Base-by-base conservation (phyloP, 1,284 basidiomycete species). In the Malassezia brasiliensis region DNA sequence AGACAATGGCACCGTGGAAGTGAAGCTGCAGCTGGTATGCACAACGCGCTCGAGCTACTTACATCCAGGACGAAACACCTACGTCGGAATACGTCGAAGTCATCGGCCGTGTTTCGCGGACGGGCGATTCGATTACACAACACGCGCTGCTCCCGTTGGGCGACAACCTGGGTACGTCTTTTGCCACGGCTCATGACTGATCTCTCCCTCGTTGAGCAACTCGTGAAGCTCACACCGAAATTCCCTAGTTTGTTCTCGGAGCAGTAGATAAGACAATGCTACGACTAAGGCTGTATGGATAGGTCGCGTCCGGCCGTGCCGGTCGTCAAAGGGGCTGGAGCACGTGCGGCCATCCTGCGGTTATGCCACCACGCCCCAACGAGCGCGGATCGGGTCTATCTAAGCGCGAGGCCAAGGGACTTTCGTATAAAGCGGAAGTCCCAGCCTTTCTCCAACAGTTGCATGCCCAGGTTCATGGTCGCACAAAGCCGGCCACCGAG, bases 31-130 rank as follows among this genome's bases (percentile, higher is more conserved):
- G 19, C 56, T 60, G 25, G 57, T 59, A 34, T 12, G 57, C 51
- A 25, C 14, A 15, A 19, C 25, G 32, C 6, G 22, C 35, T 17
- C 25, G 25, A 5, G 5, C 9, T 11, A 11, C 11, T 15, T 14
- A 25, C 34, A 20, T 7, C 2, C 11, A 59, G 56, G 52, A 54
- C 5, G 52, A 55, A 2, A 34, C 38, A 25, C 49, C 51, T 10
- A 31, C 47, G 34, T 30, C 50, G 6, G 37, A 54, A 30, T 74
- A 57, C 30, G 65, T 72, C 22, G 69, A 72, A 38, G 62, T 72
- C 4, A 64, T 68, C 28, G 71, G 71, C n/a, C 72, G 68, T 42
- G 71, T 72, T 2, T 52, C 59, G 20, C 65, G 69, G 11, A 49
- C 54, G n/a, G 61, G 61, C 30, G 63, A 65, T 37, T 35, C 55